Evolutionary conservation across 352 stramenopile genomes (phyloP).

Genomic region (Pythium phragmitis): DNA sequence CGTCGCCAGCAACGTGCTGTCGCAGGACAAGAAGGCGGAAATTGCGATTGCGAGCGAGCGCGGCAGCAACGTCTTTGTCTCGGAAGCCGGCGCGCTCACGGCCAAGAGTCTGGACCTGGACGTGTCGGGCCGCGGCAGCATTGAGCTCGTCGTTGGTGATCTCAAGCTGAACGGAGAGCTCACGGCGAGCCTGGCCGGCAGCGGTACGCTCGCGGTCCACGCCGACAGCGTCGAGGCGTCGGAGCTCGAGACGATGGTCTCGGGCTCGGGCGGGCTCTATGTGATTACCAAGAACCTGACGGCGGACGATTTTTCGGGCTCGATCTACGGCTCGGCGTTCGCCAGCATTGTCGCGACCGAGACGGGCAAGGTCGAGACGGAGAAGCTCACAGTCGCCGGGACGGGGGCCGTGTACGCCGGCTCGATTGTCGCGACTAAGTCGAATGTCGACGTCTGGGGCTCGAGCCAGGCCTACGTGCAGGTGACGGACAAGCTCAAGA

Average conservation of each 20-base stretch:
- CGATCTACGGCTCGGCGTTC: slow-evolving; percentile 50
- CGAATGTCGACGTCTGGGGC: slow-evolving; percentile 47
- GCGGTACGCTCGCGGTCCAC: slow-evolving; percentile 19
- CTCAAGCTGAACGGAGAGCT: slow-evolving; percentile 26
- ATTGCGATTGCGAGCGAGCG: slow-evolving; percentile 44
- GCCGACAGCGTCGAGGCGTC: slow-evolving; percentile 21
- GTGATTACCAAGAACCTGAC: slow-evolving; percentile 38
- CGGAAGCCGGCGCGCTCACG: slow-evolving; percentile 36
- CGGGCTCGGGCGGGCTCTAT: slow-evolving; percentile 25
- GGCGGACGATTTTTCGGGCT: slow-evolving; percentile 36
- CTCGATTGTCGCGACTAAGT: slow-evolving; percentile 39
- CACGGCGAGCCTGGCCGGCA: slow-evolving; percentile 17
- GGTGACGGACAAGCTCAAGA: slow-evolving; percentile 43
- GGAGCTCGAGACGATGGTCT: slow-evolving; percentile 21
- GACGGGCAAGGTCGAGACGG: slow-evolving; percentile 37
- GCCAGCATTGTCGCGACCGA: slow-evolving; percentile 36
- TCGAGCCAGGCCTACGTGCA: slow-evolving; percentile 47
- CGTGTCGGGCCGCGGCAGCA: slow-evolving; percentile 38
- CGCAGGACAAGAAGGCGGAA: slow-evolving; percentile 33
- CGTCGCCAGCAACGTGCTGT: slow-evolving; percentile 45
- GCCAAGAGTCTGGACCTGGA: slow-evolving; percentile 39
- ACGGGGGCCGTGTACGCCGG: slow-evolving; percentile 45
- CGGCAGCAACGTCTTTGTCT: slow-evolving; percentile 40
- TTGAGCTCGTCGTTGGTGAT: slow-evolving; percentile 31
- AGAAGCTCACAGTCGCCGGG: slow-evolving; percentile 50